Conservation (phyloP, 225 moss, liverwort and hornwort genomes). For the Takakia lepidozioides region DNA sequence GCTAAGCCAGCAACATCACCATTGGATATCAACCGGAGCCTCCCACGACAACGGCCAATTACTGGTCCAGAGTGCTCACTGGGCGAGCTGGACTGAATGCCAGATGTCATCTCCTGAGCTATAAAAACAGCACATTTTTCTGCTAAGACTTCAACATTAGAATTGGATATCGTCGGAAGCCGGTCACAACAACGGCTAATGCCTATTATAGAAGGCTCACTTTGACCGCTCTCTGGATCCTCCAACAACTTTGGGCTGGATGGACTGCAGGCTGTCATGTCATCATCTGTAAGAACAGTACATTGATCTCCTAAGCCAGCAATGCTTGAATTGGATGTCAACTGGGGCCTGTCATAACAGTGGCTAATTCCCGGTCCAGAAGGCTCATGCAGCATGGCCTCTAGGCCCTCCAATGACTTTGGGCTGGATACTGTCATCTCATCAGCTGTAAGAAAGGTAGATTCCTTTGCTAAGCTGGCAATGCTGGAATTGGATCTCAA, state of each 20-base stretch:
- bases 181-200: neutral
- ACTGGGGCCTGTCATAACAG: neutral
- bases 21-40: no score
- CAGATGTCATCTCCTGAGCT: conserved; percentile 7
- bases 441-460: neutral
- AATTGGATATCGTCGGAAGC: neutral
- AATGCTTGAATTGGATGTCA: neutral
- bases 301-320: neutral
- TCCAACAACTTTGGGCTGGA: conserved; percentile 2
- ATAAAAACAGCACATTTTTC: no score
- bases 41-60: neutral
- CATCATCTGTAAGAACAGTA: neutral
- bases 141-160: neutral
- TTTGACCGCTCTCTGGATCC: neutral
- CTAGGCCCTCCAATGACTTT: neutral
- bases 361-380: neutral
- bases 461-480: neutral
- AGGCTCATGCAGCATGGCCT: neutral
- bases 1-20: neutral
- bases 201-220: neutral
- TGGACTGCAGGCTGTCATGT: neutral
- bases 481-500: no score
- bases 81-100: conserved; percentile 34
- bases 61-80: conserved; percentile 17
- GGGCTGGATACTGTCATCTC: conserved; percentile 1